Conservation (phyloP, 1,284 basidiomycete species). For the Amylostereum areolatum region DNA sequence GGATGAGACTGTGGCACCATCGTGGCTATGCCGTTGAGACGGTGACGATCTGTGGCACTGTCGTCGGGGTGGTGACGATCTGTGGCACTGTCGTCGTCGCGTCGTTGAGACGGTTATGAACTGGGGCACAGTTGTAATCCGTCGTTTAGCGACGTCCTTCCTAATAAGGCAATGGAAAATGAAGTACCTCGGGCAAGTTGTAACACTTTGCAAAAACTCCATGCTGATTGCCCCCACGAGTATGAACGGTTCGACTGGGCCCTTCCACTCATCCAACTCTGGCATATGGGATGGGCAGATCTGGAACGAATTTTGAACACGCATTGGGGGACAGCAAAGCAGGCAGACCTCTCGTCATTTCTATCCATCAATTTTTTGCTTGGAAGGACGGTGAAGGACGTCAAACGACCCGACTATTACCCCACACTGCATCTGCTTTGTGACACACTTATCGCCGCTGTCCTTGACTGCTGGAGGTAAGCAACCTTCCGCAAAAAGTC, state of each 20-base stretch:
- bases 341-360: conserved; percentile 12
- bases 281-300: conserved; percentile 29
- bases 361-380: conserved; percentile 16
- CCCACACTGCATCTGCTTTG: conserved; percentile 4
- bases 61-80: too few relatives aligned
- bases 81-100: too few relatives aligned
- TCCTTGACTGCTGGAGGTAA: conserved; percentile 5
- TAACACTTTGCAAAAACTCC: conserved; percentile 6
- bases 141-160: too few relatives aligned
- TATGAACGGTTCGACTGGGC: conserved; percentile 15
- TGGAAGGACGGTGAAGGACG: conserved; percentile 10
- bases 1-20: too few relatives aligned
- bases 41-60: too few relatives aligned
- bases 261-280: conserved; percentile 24
- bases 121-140: too few relatives aligned
- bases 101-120: too few relatives aligned
- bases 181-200: too few relatives aligned
- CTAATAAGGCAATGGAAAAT: too few relatives aligned
- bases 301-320: conserved; percentile 22
- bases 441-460: conserved; percentile 1
- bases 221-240: conserved; percentile 7
- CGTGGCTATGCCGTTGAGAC: too few relatives aligned
- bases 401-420: conserved; percentile 7
- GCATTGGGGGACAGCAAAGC: conserved; percentile 20
- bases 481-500: too few relatives aligned